Conservation (phyloP, 306 rosid genomes). For the Rubus idaeus region DNA sequence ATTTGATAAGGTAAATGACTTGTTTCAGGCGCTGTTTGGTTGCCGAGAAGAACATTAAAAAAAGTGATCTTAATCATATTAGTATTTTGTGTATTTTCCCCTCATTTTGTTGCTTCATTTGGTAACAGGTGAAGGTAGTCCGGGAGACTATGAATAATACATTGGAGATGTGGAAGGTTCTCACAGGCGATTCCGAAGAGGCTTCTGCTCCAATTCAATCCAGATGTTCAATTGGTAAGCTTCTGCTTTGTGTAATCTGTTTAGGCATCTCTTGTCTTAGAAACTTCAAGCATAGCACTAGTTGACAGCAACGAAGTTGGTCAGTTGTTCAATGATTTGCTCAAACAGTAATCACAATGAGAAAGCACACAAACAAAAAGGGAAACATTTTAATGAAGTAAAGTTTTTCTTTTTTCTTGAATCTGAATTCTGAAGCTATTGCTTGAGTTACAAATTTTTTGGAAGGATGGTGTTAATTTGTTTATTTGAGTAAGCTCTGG, state of each 20-base stretch:
- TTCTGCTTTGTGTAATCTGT: background rate
- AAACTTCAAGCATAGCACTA: slow-evolving; percentile 7
- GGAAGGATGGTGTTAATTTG: background rate
- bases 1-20: slow-evolving; percentile 74
- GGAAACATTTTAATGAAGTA: background rate
- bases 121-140: slow-evolving; percentile 79
- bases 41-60: slow-evolving; percentile 3
- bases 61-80: slow-evolving; percentile 7
- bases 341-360: background rate
- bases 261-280: slow-evolving; percentile 10
- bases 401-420: background rate
- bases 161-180: slow-evolving; percentile 77
- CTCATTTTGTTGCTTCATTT: background rate
- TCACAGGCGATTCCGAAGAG: slow-evolving; percentile 42
- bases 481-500: background rate
- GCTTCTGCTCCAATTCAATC: slow-evolving; percentile 44
- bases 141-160: slow-evolving; percentile 83
- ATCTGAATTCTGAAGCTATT: background rate
- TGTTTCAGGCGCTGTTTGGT: slow-evolving; percentile 13
- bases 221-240: slow-evolving; percentile 54
- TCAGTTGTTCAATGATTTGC: background rate
- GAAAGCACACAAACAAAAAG: background rate
- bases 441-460: background rate
- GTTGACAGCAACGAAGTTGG: slow-evolving; percentile 8
- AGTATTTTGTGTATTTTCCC: background rate